Base-by-base conservation (phyloP, 2,329 filamentous ascomycete species). In the Trichoderma sp. region DNA sequence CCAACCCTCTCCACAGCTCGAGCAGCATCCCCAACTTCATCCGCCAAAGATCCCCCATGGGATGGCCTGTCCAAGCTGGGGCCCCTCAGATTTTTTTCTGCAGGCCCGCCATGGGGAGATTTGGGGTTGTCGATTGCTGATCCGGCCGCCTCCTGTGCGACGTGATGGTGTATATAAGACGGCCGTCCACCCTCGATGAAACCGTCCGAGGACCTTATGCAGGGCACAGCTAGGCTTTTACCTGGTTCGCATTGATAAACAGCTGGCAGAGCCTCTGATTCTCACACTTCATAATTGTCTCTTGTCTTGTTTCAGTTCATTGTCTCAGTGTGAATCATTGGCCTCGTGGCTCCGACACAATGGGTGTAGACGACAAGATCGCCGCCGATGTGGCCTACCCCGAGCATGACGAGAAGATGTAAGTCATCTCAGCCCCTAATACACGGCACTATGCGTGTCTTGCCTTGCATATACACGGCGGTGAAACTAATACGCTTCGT, bases 331-430 rank as follows among this genome's bases (percentile, higher is more conserved):
- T 67, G 29, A 37, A 67, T 59, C 63, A 52, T 52, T 67, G 55
- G 33, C 49, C 63, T 40, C 52, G 63, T 58, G 37, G 55, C 53
- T 27, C 40, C 24, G 47, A 53, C 68, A 65, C 43, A 64, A 69
- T 69, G 68, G 52, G 43, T 31, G 33, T 27, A 14, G 47, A 69
- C 43, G 68, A 69, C 33, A 69, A 69, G 56, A 65, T 65, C 31
- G 61, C 31, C 35, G 29, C 60, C 8, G 68, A 69, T 14, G 61
- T 33, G 61, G 43, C 60, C 10, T 49, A 69, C 37, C 59, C 58
- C 10, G 63, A 67, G 63, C 63, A 67, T 55, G 49, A 67, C 52
- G 63, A 67, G 63, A 67, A 67, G 63, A 67, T 59, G 63, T 67
- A 59, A 58, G 63, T 67, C 63, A 49, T 35, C 16, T 21, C 8